phyloP scores from a whole-genome alignment of 179 eudicot species.

The Sideroxylon spinosum region DNA sequence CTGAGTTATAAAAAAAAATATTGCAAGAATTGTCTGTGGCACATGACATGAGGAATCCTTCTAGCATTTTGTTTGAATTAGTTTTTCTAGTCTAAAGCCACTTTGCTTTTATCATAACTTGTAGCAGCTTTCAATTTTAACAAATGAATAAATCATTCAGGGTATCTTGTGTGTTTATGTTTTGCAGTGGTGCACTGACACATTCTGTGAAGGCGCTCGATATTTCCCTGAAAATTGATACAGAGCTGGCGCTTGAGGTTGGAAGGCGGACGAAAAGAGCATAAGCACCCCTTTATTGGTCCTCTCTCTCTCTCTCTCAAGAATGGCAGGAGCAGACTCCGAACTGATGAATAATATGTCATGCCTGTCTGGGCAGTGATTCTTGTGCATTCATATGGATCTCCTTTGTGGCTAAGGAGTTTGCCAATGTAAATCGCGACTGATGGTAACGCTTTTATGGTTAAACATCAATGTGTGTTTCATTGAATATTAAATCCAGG shows the following conservation, averaged over 20 bases:
- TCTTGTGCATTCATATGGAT: too few species aligned
- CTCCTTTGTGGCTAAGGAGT: too few species aligned
- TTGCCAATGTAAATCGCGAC: too few species aligned
- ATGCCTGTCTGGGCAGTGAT: too few species aligned
- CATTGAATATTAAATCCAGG: too few species aligned
- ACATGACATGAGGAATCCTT: too few species aligned
- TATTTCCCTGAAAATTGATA: constrained; percentile 85
- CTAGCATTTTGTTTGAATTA: neutral
- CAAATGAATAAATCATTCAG: neutral
- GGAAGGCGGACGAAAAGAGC: constrained; percentile 94
- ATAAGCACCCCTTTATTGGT: constrained; percentile 20
- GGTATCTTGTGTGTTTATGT: neutral
- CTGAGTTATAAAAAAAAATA: too few species aligned
- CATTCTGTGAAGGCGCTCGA: constrained; percentile 94
- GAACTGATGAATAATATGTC: too few species aligned
- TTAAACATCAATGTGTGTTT: too few species aligned
- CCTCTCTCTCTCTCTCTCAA: too few species aligned
- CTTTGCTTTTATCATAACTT: neutral
- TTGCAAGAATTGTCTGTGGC: neutral
- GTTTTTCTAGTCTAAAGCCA: neutral
- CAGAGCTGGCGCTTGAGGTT: constrained; percentile 84
- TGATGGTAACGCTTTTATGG: too few species aligned
- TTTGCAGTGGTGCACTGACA: constrained; percentile 82
- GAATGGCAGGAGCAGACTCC: too few species aligned
- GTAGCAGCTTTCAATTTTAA: neutral